Conservation (phyloP, 345 rosid genomes). For the Excoecaria cochinchinensis region DNA sequence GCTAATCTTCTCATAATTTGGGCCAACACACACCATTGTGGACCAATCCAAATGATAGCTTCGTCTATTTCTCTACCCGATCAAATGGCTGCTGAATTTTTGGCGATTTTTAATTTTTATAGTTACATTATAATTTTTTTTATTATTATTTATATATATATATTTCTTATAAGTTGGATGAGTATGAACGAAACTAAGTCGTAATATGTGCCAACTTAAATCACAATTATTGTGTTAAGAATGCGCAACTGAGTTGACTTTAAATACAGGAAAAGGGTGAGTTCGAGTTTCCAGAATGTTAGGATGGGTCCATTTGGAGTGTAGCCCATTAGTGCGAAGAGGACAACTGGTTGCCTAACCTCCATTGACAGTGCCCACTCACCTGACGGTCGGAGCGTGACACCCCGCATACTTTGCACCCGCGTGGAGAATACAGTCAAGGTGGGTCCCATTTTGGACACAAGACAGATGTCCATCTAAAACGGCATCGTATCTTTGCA, state of each 20-base stretch:
- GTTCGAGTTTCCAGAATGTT: background rate
- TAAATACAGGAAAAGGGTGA: too few relatives aligned
- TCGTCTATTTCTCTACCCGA: too few relatives aligned
- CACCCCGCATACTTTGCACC: background rate
- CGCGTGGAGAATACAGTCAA: background rate
- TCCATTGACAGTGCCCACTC: conserved; percentile 23
- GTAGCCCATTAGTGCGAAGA: background rate
- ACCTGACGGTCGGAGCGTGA: conserved; percentile 34
- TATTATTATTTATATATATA: too few relatives aligned
- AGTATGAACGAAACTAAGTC: too few relatives aligned
- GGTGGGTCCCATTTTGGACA: conserved; percentile 6
- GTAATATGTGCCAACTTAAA: too few relatives aligned
- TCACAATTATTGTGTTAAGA: too few relatives aligned
- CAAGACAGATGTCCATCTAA: background rate
- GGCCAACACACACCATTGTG: background rate
- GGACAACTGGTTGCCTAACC: conserved; percentile 12
- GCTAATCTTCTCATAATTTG: background rate
- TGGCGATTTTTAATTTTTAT: too few relatives aligned
- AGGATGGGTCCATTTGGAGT: background rate
- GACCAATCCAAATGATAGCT: too few relatives aligned
- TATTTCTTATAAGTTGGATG: too few relatives aligned
- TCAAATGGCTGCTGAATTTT: too few relatives aligned
- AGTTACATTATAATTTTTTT: too few relatives aligned
- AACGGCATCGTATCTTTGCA: conserved; percentile 26
- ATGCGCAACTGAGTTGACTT: too few relatives aligned